Evolutionary conservation across 2,329 filamentous ascomycete species (phyloP).

Genomic region (Saccharata proteae): DNA sequence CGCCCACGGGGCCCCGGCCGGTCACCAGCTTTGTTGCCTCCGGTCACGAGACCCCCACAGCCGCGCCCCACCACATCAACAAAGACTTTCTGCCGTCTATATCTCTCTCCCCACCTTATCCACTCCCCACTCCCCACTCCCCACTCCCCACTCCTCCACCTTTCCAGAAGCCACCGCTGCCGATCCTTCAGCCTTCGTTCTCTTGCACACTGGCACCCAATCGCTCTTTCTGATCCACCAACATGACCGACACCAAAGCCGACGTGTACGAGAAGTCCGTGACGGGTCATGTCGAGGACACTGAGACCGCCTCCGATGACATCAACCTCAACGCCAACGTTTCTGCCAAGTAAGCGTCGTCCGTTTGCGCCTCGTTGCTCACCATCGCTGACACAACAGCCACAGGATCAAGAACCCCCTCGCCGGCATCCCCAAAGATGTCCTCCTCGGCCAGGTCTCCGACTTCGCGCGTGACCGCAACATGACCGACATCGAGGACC

Average conservation of each 20-base stretch:
- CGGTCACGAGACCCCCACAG: too few species aligned
- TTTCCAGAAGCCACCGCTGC: too few species aligned
- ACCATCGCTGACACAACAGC: neutral
- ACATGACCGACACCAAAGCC: slow-evolving; percentile 5
- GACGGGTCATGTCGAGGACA: slow-evolving; percentile 3
- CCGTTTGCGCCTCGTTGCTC: neutral
- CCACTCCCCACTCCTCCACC: too few species aligned
- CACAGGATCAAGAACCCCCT: slow-evolving; percentile 45
- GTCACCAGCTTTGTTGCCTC: too few species aligned
- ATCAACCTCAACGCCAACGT: slow-evolving; percentile 9
- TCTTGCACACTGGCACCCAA: too few species aligned
- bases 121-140: too few species aligned
- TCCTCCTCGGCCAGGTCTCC: slow-evolving; percentile 43
- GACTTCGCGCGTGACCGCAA: slow-evolving; percentile 50
- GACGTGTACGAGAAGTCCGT: slow-evolving; percentile 7
- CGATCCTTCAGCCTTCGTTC: too few species aligned
- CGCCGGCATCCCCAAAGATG: slow-evolving; percentile 38
- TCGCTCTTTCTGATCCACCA: too few species aligned
- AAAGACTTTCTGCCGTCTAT: too few species aligned
- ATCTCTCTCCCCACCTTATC: too few species aligned
- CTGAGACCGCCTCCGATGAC: slow-evolving; percentile 5
- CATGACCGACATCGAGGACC: slow-evolving; percentile 43
- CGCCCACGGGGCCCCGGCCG: too few species aligned
- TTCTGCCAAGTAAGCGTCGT: slow-evolving; percentile 7
- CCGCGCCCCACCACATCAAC: too few species aligned